phyloP scores from a whole-genome alignment of 75 land plant genomes.

The Sequoia sempervirens region DNA sequence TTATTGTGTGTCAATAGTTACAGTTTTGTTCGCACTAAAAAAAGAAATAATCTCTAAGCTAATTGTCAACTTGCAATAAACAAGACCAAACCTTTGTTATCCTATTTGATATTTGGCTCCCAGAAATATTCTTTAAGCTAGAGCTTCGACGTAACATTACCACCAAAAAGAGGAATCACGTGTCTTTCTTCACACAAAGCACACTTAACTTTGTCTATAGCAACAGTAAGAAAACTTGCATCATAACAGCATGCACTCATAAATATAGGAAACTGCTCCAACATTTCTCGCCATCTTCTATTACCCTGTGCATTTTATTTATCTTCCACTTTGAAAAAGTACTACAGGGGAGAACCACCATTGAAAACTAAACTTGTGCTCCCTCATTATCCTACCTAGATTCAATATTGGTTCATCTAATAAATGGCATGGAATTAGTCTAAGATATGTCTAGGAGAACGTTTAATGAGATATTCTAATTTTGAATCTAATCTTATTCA shows the following conservation, averaged over 20 bases:
- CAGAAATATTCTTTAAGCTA: constrained; percentile 1
- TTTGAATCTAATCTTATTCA: background rate
- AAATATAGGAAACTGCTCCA: background rate
- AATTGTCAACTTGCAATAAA: background rate
- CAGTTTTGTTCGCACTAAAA: background rate
- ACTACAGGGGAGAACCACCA: background rate
- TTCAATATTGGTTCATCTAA: background rate
- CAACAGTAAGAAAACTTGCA: background rate
- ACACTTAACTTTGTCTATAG: background rate
- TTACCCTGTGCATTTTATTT: background rate
- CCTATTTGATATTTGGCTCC: background rate
- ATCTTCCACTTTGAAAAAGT: background rate
- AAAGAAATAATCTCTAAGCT: background rate
- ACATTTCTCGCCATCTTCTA: background rate
- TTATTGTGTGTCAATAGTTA: background rate
- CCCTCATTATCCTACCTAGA: background rate
- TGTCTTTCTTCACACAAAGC: background rate
- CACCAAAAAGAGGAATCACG: background rate
- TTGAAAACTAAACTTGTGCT: background rate
- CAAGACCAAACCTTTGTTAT: background rate
- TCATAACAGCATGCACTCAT: background rate
- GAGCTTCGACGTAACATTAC: background rate
- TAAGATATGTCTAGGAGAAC: background rate
- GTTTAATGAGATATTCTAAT: background rate
- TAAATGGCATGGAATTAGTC: background rate